A percentile compares a stretch with the other conserved stretches of the same genome.
Evolutionary conservation across 2,329 filamentous ascomycete species (phyloP).

Genomic region (Trichophyton equinum): DNA sequence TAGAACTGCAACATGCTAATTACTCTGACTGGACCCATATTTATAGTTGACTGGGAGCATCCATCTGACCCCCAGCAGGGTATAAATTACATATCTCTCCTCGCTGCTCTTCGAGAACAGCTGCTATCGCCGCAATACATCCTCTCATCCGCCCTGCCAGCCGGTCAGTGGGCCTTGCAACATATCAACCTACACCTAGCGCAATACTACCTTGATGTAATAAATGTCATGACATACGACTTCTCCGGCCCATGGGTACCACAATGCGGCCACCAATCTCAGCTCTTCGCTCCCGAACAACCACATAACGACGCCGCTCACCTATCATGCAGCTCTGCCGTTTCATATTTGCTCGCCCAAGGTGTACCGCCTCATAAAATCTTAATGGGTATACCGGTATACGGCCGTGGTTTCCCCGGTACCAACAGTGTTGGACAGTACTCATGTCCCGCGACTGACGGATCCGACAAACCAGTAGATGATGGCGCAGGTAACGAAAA

Average conservation of each 20-base stretch:
- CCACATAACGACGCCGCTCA: conserved; percentile 44
- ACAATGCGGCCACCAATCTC: conserved; percentile 60
- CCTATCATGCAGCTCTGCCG: conserved; percentile 51
- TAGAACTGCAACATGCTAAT: neutral
- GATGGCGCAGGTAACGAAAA: conserved; percentile 39
- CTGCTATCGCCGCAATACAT: conserved; percentile 58
- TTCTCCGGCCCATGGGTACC: conserved; percentile 60
- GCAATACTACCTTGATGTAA: conserved; percentile 54
- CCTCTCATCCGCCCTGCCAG: conserved; percentile 60
- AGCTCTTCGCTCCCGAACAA: conserved; percentile 50
- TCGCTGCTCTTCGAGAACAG: conserved; percentile 52
- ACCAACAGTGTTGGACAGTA: conserved; percentile 52
- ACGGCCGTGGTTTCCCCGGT: conserved; percentile 61
- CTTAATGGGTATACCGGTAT: conserved; percentile 61
- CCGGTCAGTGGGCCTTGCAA: conserved; percentile 51
- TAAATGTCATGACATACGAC: conserved; percentile 74
- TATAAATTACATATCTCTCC: conserved; percentile 55
- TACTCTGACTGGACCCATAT: neutral
- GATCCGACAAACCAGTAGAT: neutral
- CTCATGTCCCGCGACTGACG: conserved; percentile 26
- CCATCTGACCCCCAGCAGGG: conserved; percentile 55
- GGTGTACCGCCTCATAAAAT: conserved; percentile 61
- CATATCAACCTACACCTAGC: conserved; percentile 55
- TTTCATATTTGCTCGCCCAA: conserved; percentile 52
- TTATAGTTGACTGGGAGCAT: conserved; percentile 67